phyloP scores from a whole-genome alignment of 2,329 filamentous ascomycete genomes.

The Metarhizium humberi region DNA sequence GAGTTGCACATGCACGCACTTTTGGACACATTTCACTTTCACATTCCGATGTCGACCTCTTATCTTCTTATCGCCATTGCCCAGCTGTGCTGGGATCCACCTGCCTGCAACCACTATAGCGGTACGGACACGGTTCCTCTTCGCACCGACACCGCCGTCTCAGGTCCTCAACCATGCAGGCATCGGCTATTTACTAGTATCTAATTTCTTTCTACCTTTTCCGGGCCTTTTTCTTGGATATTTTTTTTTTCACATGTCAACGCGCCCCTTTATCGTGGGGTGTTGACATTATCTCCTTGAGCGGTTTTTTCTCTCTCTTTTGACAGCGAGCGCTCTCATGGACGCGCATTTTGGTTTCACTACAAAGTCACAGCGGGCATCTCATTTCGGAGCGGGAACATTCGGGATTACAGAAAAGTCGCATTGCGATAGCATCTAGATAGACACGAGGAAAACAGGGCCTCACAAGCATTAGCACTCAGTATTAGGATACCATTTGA shows the following conservation, averaged over 20 bases:
- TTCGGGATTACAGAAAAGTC: not conserved
- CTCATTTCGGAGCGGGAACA: not conserved
- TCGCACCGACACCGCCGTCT: not conserved
- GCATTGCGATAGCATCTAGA: not conserved
- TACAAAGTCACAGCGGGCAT: constrained; percentile 1
- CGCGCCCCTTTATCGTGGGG: not conserved
- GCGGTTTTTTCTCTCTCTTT: not conserved
- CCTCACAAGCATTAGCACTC: not conserved
- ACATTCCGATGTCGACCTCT: not conserved
- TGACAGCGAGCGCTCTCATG: not conserved
- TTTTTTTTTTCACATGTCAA: not conserved
- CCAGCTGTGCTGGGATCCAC: constrained; percentile 5
- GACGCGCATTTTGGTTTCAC: not conserved
- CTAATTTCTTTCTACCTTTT: not conserved
- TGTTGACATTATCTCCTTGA: not conserved
- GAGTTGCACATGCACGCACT: not conserved
- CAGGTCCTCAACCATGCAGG: too few relatives aligned
- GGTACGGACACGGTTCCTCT: not conserved
- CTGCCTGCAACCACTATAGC: not conserved
- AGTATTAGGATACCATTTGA: constrained; percentile 7
- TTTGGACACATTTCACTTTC: not conserved
- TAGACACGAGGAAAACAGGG: not conserved
- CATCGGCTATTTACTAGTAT: too few relatives aligned
- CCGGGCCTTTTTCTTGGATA: not conserved
- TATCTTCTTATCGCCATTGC: not conserved